Evolutionary conservation across 2,329 filamentous ascomycete species (phyloP), one percentile per base, ranked within the genome.

Genomic region (Epichloe amarillans): DNA sequence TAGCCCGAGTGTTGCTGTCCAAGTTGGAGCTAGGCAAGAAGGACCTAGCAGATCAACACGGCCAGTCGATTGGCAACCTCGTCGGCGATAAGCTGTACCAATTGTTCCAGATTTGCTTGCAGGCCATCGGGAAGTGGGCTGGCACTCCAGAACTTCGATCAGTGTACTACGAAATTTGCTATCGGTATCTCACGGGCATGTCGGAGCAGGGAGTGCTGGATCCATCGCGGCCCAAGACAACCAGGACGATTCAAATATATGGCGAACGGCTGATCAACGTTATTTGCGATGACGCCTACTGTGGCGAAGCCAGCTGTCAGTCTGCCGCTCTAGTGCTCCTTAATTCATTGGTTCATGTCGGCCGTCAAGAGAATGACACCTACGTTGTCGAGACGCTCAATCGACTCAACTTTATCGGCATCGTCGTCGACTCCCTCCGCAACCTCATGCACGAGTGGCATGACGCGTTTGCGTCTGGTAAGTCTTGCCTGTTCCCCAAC

Each of bases 201-300:
- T 67, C 77, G 7, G 73, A 79, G 53, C 68, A 75, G 47, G 71
- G 75, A 39, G 68, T 76, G 49, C 63, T 71, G 41, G 64, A 66
- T 14, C 69, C 72, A 2, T 73, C 70, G 38, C 71, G 74, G 17
- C 66, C 69, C 30, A 77, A 86, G 62, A 83, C 86, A 1, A 76
- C 94, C 57, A 88, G 87, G 64, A 80, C 84, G 4, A 82, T 88
- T 40, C 71, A 73, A 47, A 64, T 74, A 12, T 78, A 77, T 43
- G 90, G 93, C 39, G 86, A 88, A 60, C 78, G 86, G 50, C 73
- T 97, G 39, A 77, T 97, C 53, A 88, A 91, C 58, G 82, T 88
- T 26, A 75, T 96, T 42, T 96, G 90, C 62, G 93, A 98, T 61
- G 93, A 98, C 69, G 90, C 89, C 19, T 91, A 90, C 64, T 83